phyloP scores from a whole-genome alignment of 352 stramenopile genomes.

The Globisporangium canariense region DNA sequence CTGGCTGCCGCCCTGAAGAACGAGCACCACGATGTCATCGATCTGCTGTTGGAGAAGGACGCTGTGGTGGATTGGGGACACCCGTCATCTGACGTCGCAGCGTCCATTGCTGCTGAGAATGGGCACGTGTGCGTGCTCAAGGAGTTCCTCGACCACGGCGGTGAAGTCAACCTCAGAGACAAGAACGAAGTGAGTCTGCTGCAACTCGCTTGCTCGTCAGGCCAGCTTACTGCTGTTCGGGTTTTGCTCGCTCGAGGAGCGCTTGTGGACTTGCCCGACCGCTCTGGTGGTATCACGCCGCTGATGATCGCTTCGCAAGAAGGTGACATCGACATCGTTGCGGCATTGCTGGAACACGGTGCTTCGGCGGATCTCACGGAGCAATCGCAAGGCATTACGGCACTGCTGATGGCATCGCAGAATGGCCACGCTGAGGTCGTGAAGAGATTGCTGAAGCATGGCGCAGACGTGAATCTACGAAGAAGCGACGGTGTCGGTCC shows the following conservation, averaged over 20 bases:
- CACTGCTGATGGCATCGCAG: conserved; percentile 12
- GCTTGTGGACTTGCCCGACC: conserved; percentile 2
- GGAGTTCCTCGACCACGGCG: conserved; percentile 7
- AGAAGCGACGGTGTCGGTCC: conserved; percentile 8
- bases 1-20: background rate
- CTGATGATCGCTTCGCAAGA: conserved; percentile 14
- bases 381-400: conserved; percentile 4
- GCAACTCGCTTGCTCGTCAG: conserved; percentile 3
- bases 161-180: background rate
- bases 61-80: conserved; percentile 6
- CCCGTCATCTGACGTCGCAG: background rate
- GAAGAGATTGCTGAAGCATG: background rate
- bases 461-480: conserved; percentile 2
- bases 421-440: conserved; percentile 11
- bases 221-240: background rate
- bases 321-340: background rate
- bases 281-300: conserved; percentile 2
- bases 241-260: conserved; percentile 5
- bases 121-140: conserved; percentile 3
- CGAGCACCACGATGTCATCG: conserved; percentile 6
- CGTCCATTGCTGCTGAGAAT: conserved; percentile 3
- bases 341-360: background rate
- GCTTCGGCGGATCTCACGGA: background rate
- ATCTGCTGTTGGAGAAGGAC: conserved; percentile 6
- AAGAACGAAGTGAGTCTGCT: conserved; percentile 13